A percentile compares a stretch with the other conserved stretches of the same genome.
These are phyloP conservation scores for Trichoderma citrinoviride DNA, from an alignment of 2,329 filamentous ascomycete species.

Conservation along the genomic window DNA sequence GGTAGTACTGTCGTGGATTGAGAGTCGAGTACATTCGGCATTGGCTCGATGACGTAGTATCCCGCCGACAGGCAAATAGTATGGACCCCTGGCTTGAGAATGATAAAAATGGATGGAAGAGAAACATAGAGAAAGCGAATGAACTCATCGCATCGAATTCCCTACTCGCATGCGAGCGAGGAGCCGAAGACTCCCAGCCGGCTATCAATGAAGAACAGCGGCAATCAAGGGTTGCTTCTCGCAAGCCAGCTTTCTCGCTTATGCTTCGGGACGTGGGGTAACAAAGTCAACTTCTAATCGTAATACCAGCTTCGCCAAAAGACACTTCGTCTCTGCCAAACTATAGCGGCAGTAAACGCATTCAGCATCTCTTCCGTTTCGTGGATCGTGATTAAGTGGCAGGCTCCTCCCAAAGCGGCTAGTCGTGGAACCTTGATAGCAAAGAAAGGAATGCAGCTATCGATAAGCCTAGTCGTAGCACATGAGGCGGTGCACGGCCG, in stretches of 20 bases:
- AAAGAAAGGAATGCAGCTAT: constrained; percentile 2
- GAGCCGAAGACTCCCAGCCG: neutral
- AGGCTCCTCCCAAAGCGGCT: constrained; percentile 6
- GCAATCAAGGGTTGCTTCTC: neutral
- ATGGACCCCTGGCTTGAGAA: too few species aligned
- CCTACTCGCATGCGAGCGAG: neutral
- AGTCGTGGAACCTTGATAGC: constrained; percentile 7
- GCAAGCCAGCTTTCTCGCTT: neutral
- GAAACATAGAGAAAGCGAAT: neutral
- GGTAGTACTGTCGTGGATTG: neutral
- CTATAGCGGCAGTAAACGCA: neutral
- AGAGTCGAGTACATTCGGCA: neutral
- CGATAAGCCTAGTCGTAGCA: neutral
- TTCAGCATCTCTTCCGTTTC: too few species aligned
- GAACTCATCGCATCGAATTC: too few species aligned
- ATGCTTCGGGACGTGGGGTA: neutral
- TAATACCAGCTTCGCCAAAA: too few species aligned
- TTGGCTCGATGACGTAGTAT: neutral
- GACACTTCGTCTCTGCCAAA: neutral
- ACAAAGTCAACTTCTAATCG: too few species aligned
- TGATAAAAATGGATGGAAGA: too few species aligned
- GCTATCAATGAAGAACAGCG: neutral
- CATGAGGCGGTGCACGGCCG: constrained; percentile 12
- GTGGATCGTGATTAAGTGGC: neutral
- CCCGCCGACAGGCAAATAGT: neutral